Evolutionary conservation across 1,284 basidiomycete species (phyloP), one percentile per base, ranked within the genome.

Genomic region (Melampsora abietis-canadensis): DNA sequence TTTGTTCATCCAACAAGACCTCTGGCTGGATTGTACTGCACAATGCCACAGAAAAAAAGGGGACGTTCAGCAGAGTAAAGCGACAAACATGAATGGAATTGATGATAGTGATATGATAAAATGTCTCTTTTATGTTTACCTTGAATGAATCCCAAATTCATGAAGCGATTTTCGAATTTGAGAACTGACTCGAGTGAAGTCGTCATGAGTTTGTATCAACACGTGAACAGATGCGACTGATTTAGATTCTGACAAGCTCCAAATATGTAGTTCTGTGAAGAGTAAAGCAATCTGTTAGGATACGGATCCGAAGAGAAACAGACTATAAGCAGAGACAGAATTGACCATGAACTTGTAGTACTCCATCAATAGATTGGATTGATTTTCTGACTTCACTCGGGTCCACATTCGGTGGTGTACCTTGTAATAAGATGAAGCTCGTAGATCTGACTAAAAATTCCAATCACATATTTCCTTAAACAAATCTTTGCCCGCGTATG

Each of bases 171-270:
- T 87, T 76, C 94, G 86, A 77, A 98, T 94, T 67, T 90, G 87
- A 64, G 87, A 87, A 2, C 93, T 92, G 61, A 96, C 88, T 4
- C 87, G 87, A 92, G 97, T 97, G 82, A 97, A 98, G 46, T 81
- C 78, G 19, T 81, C 80, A 72, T 88, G 82, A 64, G 82, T 86
- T 44, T 88, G 88, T 30, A 94, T 89, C 77, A 92, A 87, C 62
- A 99, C 92, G 83, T 99, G 96, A 21, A 99, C 94, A 0, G 92
- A 94, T 4, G 95, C 95, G 47, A 98, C 91, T 68, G 94, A 88
- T 81, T 96, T 97, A 77, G 85, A 86, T 82, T 92, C 91, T 19
- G 89, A 89, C 40, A 94, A 85, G 81, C 96, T 94, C 96, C 96
- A 99, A 72, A 98, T 88, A 83, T 98, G 96, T 37, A 99, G 86